Base-by-base conservation (phyloP, 331 rosid species). In the Acacia pycnantha region DNA sequence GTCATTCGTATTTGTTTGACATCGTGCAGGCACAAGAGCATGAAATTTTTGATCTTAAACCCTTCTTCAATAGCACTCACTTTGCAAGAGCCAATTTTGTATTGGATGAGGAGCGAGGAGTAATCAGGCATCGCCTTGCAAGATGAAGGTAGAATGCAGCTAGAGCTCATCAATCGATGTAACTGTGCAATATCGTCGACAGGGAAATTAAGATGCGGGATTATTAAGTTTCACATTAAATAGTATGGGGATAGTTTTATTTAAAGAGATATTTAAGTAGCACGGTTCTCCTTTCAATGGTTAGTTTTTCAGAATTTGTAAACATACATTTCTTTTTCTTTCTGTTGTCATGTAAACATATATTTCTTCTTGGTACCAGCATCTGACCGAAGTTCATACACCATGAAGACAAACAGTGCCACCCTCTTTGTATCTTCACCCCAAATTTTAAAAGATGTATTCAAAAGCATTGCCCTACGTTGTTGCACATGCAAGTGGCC, bases 21-120 rank as follows among this genome's bases (percentile, higher is more conserved):
- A 6, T 64, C 14, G n/a, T 64, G 70, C 70, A 64, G 70, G 70
- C 70, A 12, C 70, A 64, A 64, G 70, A 64, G 41, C 70, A 64
- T 64, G 70, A 64, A 27, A 64, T 64, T 15, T 64, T 5, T 29
- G 70, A 64, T 64, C 70, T 64, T 31, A 29, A 2, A 27, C 70
- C 70, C 70, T 64, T 64, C 15, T 29, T 64, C 16, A 64, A 7
- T 29, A 64, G 70, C 43, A 29, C 41, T 64, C 70, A 64, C 70
- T 64, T 64, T 64, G 18, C 70, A 64, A 64, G 41, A 27, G 70
- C 70, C 40, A 64, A 64, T 64, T 64, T 64, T 64, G 40, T 29
- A 14, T 37, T 64, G 70, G 70, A 64, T 29, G 70, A 64, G 19
- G 41, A 29, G 41, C 41, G 37, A 64, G 70, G 70, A 64, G 70